Conservation (phyloP, 768 basidiomycete species). For the Boletellus ananas region DNA sequence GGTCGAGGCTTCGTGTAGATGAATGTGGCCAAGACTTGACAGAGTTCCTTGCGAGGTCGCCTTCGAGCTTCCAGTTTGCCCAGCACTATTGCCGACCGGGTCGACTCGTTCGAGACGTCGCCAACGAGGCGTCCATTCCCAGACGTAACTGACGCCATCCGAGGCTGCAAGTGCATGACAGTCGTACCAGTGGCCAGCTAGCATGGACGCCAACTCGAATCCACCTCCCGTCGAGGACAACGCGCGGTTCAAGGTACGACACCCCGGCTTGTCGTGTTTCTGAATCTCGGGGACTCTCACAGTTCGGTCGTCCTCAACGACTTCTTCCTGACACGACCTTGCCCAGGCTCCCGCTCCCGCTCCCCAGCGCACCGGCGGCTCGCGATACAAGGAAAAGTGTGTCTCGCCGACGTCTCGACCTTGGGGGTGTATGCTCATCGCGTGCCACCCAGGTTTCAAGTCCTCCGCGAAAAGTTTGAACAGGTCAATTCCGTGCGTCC, state of each 20-base stretch:
- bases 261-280: neutral
- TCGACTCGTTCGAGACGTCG: no score
- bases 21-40: no score
- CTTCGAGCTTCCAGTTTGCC: no score
- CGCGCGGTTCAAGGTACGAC: constrained; percentile 23
- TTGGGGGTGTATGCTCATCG: neutral
- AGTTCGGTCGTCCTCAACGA: neutral
- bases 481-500: constrained; percentile 30
- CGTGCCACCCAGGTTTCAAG: constrained; percentile 21
- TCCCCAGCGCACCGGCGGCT: constrained; percentile 11
- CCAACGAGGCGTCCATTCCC: no score
- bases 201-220: constrained; percentile 20
- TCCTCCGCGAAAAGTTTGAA: constrained; percentile 31
- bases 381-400: constrained; percentile 33
- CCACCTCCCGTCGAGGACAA: constrained; percentile 18
- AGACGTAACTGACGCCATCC: no score
- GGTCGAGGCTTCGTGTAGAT: no score
- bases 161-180: no score
- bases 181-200: no score
- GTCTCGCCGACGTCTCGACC: neutral
- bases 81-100: no score
- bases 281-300: neutral
- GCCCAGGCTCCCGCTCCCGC: constrained; percentile 12
- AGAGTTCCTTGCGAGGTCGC: no score
- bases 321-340: neutral